Evolutionary conservation across 495 filamentous ascomycete species (phyloP), one percentile per base, ranked within the genome.

Genomic region (Haplographium delicatum): DNA sequence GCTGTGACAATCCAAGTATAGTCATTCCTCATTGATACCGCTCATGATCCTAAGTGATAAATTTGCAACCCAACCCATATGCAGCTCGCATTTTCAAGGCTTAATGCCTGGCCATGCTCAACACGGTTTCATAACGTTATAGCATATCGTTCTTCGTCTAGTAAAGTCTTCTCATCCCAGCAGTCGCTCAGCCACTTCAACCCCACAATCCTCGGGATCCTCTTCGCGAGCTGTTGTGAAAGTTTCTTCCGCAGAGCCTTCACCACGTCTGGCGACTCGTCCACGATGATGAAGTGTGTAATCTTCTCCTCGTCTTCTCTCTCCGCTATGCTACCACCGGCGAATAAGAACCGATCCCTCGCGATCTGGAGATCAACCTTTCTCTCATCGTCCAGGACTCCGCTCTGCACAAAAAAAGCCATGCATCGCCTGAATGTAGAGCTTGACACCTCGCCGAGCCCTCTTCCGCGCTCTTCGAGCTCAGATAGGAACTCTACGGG

Each of bases 131-230:
- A n/a, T n/a, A n/a, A n/a, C n/a, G n/a, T n/a, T n/a, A n/a, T n/a
- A 15, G 24, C 42, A 49, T 56, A 62, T 23, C 41, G 40, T 30
- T 62, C 59, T 76, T 96, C 93, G 62, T 96, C 89, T 45, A 97
- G 59, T 37, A 86, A 54, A 6, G 91, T 95, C 49, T 73, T 73
- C 65, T 89, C 84, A 50, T 68, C 68, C 88, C 91, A 94, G 58
- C 86, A 85, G 50, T 89, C 79, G 42, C 81, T 74, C 1, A 96
- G 69, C 93, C 93, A 98, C 16, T 72, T 69, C 20, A 70, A 55
- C 1, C 67, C 79, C 10, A 96, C 85, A 20, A 95, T 65, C 57
- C 90, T 73, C 1, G 91, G 89, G 13, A 89, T 54, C n/a, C n/a
- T n/a, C 46, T 68, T 76, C 38, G 66, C 62, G 41, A 69, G 75